These are phyloP conservation scores for Hypoxylon sp. DNA, from an alignment of 2,329 filamentous ascomycete genomes.

Conservation along the genomic window DNA sequence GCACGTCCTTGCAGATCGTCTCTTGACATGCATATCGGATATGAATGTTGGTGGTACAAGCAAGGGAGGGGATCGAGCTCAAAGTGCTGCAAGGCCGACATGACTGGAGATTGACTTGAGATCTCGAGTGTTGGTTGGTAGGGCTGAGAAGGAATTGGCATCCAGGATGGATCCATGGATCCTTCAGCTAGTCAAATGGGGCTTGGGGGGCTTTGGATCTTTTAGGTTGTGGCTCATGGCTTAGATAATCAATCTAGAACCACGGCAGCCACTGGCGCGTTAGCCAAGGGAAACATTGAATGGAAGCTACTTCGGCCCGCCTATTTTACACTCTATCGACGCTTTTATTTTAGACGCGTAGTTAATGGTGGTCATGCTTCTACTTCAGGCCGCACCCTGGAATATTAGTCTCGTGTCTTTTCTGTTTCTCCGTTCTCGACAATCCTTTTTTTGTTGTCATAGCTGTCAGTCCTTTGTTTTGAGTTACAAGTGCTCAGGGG, in stretches of 20 bases:
- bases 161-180: neutral
- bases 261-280: constrained; percentile 29
- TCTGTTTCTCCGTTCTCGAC: neutral
- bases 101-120: constrained; percentile 33
- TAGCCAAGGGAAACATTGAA: neutral
- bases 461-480: neutral
- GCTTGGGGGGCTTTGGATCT: neutral
- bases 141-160: constrained; percentile 34
- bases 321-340: constrained; percentile 3
- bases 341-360: constrained; percentile 8
- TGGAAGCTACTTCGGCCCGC: constrained; percentile 1
- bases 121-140: constrained; percentile 40
- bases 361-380: neutral
- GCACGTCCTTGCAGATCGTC: constrained; percentile 40
- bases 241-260: constrained; percentile 14
- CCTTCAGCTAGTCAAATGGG: neutral
- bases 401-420: neutral
- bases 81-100: constrained; percentile 21
- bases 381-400: neutral
- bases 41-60: constrained; percentile 1
- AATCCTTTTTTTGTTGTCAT: constrained; percentile 8
- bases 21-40: constrained; percentile 38
- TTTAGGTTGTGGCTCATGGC: constrained; percentile 8
- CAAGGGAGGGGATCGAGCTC: constrained; percentile 18
- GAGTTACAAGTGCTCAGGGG: neutral